phyloP scores from a whole-genome alignment of 2,329 filamentous ascomycete species.

The Fusarium sp. region DNA sequence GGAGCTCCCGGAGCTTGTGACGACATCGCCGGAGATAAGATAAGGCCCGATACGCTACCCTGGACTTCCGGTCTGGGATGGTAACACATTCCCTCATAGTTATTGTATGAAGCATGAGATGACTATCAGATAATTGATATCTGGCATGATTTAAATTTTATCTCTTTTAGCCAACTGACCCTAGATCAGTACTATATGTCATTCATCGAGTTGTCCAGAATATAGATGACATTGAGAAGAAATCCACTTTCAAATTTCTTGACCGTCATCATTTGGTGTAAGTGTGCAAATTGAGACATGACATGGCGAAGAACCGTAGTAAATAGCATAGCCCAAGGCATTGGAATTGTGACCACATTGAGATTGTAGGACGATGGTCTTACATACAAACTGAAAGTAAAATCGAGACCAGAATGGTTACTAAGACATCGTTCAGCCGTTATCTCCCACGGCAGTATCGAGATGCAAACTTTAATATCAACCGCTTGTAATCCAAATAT shows the following conservation, averaged over 20 bases:
- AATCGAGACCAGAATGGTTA: conserved; percentile 17
- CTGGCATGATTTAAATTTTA: too few relatives aligned
- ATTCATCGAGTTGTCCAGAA: too few relatives aligned
- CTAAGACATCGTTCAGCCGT: conserved; percentile 3
- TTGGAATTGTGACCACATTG: too few relatives aligned
- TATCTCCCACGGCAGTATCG: neutral
- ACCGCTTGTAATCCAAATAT: conserved; percentile 46
- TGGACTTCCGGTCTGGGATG: conserved; percentile 1
- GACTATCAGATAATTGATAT: neutral
- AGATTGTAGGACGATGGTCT: neutral
- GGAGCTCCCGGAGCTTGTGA: conserved; percentile 43
- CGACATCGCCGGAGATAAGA: conserved; percentile 47
- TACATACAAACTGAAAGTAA: neutral
- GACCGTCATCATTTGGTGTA: neutral
- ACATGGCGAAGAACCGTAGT: too few relatives aligned
- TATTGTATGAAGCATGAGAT: neutral
- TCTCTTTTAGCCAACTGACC: too few relatives aligned
- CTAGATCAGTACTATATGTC: too few relatives aligned
- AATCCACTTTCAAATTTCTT: neutral
- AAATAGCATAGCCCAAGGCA: too few relatives aligned
- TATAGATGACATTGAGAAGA: too few relatives aligned
- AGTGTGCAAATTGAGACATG: neutral
- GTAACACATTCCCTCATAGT: neutral
- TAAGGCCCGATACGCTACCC: conserved; percentile 33
- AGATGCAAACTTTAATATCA: conserved; percentile 26